Percentiles rank a stretch among this genome's conserved stretches.
These are phyloP conservation scores for Clavispora fructus DNA, from an alignment of 805 yeast species.

Conservation along the genomic window DNA sequence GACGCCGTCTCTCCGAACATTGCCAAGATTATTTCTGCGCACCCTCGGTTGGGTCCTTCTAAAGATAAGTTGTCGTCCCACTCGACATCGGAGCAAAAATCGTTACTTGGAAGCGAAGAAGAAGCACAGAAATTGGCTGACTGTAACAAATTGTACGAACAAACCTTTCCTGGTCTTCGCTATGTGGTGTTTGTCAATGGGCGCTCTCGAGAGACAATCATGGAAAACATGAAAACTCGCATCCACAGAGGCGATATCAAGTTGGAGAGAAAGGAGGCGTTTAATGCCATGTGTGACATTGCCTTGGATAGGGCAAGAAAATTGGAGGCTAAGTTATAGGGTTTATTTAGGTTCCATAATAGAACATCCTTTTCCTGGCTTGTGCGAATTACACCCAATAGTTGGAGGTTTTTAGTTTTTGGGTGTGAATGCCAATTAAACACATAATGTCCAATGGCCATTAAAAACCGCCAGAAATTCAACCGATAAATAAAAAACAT, in stretches of 20 bases:
- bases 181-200: slow-evolving; percentile 92
- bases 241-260: slow-evolving; percentile 51
- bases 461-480: too few relatives aligned
- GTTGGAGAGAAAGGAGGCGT: slow-evolving; percentile 60
- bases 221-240: slow-evolving; percentile 38
- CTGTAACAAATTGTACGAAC: slow-evolving; percentile 61
- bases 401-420: too few relatives aligned
- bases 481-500: too few relatives aligned
- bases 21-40: slow-evolving; percentile 73
- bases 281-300: slow-evolving; percentile 88
- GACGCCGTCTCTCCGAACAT: slow-evolving; percentile 19
- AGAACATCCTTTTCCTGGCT: too few relatives aligned
- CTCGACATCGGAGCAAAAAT: slow-evolving; percentile 67
- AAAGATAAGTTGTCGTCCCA: slow-evolving; percentile 50
- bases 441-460: too few relatives aligned
- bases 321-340: slow-evolving; percentile 33
- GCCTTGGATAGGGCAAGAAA: slow-evolving; percentile 73
- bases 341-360: neutral
- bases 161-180: slow-evolving; percentile 57
- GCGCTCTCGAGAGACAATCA: slow-evolving; percentile 58
- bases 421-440: too few relatives aligned
- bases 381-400: too few relatives aligned
- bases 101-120: slow-evolving; percentile 45
- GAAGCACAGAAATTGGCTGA: slow-evolving; percentile 46
- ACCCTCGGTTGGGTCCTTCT: slow-evolving; percentile 80